These are phyloP conservation scores for Globisporangium heterothallicum DNA, from an alignment of 352 stramenopile species.

Conservation along the genomic window DNA sequence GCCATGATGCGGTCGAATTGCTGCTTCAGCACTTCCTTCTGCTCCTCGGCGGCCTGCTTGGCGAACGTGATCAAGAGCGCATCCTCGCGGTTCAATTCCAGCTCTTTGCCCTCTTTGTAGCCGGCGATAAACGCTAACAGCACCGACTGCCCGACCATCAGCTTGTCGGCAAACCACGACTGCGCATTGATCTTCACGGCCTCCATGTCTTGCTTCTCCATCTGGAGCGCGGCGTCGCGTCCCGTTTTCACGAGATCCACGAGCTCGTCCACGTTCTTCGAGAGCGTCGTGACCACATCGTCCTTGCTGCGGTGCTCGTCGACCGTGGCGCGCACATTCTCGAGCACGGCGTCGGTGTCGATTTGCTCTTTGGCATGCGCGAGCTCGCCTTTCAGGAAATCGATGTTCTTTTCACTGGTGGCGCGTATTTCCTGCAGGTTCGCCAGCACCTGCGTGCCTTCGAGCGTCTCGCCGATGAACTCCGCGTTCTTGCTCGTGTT, in stretches of 20 bases:
- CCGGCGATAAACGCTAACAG: constrained; percentile 80
- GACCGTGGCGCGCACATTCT: constrained; percentile 52
- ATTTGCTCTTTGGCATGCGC: constrained; percentile 46
- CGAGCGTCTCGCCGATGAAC: constrained; percentile 56
- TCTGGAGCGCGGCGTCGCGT: constrained; percentile 42
- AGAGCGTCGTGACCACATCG: constrained; percentile 56
- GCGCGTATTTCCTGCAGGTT: constrained; percentile 51
- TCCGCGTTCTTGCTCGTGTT: constrained; percentile 51
- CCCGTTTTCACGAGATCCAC: constrained; percentile 53
- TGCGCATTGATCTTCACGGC: constrained; percentile 53
- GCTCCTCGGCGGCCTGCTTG: constrained; percentile 68
- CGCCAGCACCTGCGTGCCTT: constrained; percentile 54
- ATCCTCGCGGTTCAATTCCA: constrained; percentile 70
- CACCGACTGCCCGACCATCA: constrained; percentile 75
- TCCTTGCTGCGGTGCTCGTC: constrained; percentile 64
- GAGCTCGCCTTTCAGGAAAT: constrained; percentile 50
- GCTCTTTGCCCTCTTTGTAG: constrained; percentile 71
- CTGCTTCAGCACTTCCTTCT: constrained; percentile 63
- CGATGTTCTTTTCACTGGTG: constrained; percentile 47
- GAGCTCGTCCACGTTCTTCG: constrained; percentile 70
- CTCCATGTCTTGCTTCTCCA: constrained; percentile 65
- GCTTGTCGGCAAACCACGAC: constrained; percentile 81
- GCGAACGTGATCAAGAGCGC: constrained; percentile 70
- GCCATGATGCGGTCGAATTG: constrained; percentile 67
- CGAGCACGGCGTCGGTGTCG: constrained; percentile 53